Base-by-base conservation (phyloP, 2,329 filamentous ascomycete genomes). In the Delphinella strobiligena region DNA sequence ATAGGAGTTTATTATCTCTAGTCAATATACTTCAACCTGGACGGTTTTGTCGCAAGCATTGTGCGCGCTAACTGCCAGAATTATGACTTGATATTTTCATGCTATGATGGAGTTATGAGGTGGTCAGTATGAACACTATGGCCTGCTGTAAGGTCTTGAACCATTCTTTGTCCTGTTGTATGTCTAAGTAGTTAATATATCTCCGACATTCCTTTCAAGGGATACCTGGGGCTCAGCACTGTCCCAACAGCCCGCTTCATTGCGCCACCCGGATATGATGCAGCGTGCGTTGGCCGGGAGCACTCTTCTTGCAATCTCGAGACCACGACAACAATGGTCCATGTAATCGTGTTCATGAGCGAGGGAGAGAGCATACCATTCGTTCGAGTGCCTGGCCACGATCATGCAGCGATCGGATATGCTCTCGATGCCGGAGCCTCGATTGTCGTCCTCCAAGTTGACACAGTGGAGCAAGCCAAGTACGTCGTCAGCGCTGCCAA, bases 391-490 rank as follows among this genome's bases (percentile, higher is more conserved):
- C 63, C 64, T 1, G 62, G 64, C 15, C 64, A 69, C 43, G 64
- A 67, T 37, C 66, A 69, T 49, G 63, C 62, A 5, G 51, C 58
- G 14, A 68, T 70, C 40, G 64, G 63, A 9, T 68, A 56, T 40
- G 67, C 64, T 5, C 55, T 70, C 4, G 67, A 69, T 47, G 63
- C 64, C 1, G 67, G 67, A n/a, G 67, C 66, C n/a, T 62, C 56
- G 42, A 56, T 70, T 41, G 54, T 70, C 16, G 44, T 68, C 24
- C 67, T 67, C 2, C 67, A 69, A 51, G 58, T 70, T 40, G 63
- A 68, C 27, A 70, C 64, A 2, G 65, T 68, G 36, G 61, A 60
- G 47, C 54, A 70, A 49, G 64, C 62, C 7, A 59, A 62, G 40
- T 59, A 67, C 47, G 55, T 66, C 24, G 43, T 62, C 14, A 61